Base-by-base conservation (phyloP, 2,329 filamentous ascomycete genomes). In the Arthroderma sp. region DNA sequence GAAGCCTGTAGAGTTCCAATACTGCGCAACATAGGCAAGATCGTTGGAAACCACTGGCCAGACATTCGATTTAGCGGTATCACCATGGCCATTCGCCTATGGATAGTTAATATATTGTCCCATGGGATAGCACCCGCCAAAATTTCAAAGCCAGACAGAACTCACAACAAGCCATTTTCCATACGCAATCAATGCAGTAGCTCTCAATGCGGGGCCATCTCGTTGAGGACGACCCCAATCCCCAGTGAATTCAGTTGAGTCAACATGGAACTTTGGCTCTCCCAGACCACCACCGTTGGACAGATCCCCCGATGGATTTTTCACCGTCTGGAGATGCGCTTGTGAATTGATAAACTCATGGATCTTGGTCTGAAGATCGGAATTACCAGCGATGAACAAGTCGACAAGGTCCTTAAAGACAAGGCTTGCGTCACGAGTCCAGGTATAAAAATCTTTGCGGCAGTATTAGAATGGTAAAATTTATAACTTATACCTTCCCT, bases 21-120 rank as follows among this genome's bases (percentile, higher is more conserved):
- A 84, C 56, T 85, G 76, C 1, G 77, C 73, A 5, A 84, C 77
- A 51, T 88, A 89, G 38, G 70, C 71, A 33, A 91, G 70, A 54
- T 89, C 85, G 52, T 86, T 88, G 43, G 72, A 69, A 40, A 87
- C 74, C 45, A 89, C 68, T 4, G 83, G 83, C 82, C 82, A 87
- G 39, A 83, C 67, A 38, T 74, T 70, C 38, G 67, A 62, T 7
- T 61, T 63, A 4, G 73, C 79, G 0, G 71, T 74, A 2, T 67
- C 67, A 7, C 52, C 50, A 29, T 67, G 53, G 4, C 78, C 80
- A 49, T 84, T 81, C 31, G 38, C 64, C 55, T 57, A 33, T 9
- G 8, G 22, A 39, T 22, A 36, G 15, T 22, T 22, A 22, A 22
- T 22, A 22, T 22, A 22, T 22, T 22, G 15, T 22, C 15, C 15